phyloP scores from a whole-genome alignment of 192 early-diverging fungal species.

The Backusella westeae region DNA sequence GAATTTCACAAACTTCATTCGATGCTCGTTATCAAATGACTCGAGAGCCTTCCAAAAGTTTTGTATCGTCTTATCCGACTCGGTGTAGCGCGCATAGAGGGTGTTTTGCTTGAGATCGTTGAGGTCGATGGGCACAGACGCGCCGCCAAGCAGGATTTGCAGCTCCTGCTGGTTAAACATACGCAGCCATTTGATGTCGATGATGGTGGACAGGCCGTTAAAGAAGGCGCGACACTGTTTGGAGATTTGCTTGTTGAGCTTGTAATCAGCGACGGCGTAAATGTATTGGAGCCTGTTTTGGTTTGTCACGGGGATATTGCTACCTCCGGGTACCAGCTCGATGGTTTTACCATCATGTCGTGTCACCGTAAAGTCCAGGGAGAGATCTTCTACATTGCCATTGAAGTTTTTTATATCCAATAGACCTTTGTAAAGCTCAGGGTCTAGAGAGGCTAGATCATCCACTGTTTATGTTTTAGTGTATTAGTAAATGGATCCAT shows the following conservation, averaged over 20 bases:
- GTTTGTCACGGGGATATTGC: constrained; percentile 75
- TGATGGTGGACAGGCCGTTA: constrained; percentile 76
- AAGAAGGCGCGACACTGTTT: constrained; percentile 83
- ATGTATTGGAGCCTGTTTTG: constrained; percentile 88
- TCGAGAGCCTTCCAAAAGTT: constrained; percentile 60
- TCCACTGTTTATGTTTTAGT: constrained; percentile 48
- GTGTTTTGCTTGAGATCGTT: constrained; percentile 74
- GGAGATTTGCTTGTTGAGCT: constrained; percentile 80
- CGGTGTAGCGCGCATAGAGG: constrained; percentile 70
- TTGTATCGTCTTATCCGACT: constrained; percentile 70
- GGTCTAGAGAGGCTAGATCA: constrained; percentile 78
- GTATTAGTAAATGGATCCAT: too few species aligned
- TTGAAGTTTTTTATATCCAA: constrained; percentile 73
- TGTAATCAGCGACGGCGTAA: constrained; percentile 83
- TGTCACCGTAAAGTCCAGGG: constrained; percentile 67
- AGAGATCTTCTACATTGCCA: constrained; percentile 68
- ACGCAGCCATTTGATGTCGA: constrained; percentile 83
- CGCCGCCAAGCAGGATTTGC: constrained; percentile 86
- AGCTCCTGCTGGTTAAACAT: constrained; percentile 95
- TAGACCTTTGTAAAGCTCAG: constrained; percentile 72
- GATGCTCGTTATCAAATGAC: constrained; percentile 43
- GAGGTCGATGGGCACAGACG: constrained; percentile 72
- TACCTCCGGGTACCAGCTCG: constrained; percentile 78
- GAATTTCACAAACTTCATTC: constrained; percentile 71
- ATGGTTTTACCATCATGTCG: constrained; percentile 43